Evolutionary conservation across 108 stramenopile species (phyloP).

Genomic region (Nannochloropsis gaditana): DNA sequence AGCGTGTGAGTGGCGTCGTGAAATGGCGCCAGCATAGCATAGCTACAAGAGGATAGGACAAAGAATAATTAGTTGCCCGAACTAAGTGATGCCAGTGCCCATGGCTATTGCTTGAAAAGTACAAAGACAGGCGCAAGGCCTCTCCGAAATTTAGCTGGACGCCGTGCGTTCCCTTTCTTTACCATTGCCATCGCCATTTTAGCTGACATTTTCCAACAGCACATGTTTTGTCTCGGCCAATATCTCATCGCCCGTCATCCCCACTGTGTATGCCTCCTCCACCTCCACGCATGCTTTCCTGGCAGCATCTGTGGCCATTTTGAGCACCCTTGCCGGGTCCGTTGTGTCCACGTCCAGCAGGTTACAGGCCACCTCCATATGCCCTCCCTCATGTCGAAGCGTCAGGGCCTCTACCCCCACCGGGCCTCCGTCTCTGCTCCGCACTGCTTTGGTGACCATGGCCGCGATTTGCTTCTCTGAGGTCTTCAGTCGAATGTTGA

Average conservation of each 20-base stretch:
- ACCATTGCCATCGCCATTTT: too few species aligned
- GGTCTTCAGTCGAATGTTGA: conserved; percentile 5
- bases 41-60: too few species aligned
- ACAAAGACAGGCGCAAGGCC: too few species aligned
- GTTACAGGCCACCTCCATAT: conserved; percentile 10
- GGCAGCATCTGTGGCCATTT: neutral
- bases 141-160: too few species aligned
- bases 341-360: neutral
- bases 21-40: too few species aligned
- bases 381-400: neutral
- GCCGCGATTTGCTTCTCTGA: neutral
- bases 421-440: conserved; percentile 11
- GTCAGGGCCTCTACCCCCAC: neutral
- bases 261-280: conserved; percentile 1
- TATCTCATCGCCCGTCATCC: neutral
- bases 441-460: neutral
- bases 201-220: neutral
- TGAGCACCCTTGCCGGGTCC: neutral
- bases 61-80: too few species aligned
- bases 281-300: neutral
- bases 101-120: too few species aligned
- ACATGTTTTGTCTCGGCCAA: neutral
- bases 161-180: too few species aligned
- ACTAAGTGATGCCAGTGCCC: too few species aligned
- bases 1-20: too few species aligned